phyloP scores from a whole-genome alignment of 352 stramenopile genomes.

The Globisporangium polare region DNA sequence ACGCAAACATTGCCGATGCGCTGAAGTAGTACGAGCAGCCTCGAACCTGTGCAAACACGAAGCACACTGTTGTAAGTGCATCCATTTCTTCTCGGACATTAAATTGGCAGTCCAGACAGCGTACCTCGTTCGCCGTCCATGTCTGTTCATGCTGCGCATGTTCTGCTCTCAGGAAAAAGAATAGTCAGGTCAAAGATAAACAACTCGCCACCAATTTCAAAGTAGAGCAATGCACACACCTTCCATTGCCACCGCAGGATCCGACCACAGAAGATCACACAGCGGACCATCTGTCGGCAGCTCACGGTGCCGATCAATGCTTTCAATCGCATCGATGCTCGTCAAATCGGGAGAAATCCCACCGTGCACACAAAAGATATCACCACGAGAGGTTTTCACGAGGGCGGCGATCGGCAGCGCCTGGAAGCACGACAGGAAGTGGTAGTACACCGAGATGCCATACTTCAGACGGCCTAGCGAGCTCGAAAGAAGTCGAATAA shows the following conservation, averaged over 20 bases:
- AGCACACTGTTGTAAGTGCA: neutral
- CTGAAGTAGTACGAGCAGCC: constrained; percentile 90
- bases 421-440: constrained; percentile 82
- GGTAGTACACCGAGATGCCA: constrained; percentile 73
- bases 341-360: constrained; percentile 57
- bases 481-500: neutral
- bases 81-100: neutral
- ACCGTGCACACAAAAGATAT: constrained; percentile 70
- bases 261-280: constrained; percentile 74
- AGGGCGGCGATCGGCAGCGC: constrained; percentile 59
- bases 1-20: constrained; percentile 60
- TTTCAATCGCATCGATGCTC: constrained; percentile 49
- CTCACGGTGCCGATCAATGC: constrained; percentile 61
- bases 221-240: constrained; percentile 8
- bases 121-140: constrained; percentile 35
- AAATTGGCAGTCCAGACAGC: no score
- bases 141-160: constrained; percentile 4
- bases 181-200: neutral
- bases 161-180: neutral
- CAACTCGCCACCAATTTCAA: neutral
- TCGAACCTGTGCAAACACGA: constrained; percentile 33
- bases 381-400: constrained; percentile 35
- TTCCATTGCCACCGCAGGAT: constrained; percentile 32
- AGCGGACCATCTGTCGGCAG: constrained; percentile 52
- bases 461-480: constrained; percentile 62